These are phyloP conservation scores for Rutstroemia sp. DNA, from an alignment of 2,329 filamentous ascomycete species.

Conservation along the genomic window DNA sequence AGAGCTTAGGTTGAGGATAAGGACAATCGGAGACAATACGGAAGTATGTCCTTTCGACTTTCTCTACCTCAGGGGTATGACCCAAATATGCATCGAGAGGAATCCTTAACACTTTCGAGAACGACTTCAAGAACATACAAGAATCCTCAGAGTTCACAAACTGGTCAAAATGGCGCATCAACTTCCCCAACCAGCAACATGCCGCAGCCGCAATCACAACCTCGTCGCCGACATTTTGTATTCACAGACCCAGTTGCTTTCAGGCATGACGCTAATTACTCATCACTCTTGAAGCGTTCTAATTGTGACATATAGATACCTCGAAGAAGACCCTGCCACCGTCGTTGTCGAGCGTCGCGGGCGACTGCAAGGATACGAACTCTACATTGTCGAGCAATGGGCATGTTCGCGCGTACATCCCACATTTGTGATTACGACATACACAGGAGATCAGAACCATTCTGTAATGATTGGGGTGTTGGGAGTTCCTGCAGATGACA, in stretches of 20 bases:
- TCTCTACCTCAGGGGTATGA: conserved; percentile 21
- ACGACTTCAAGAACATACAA: conserved; percentile 19
- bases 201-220: conserved; percentile 2
- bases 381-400: conserved; percentile 97
- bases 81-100: conserved; percentile 27
- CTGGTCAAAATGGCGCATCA: conserved; percentile 9
- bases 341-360: conserved; percentile 65
- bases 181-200: conserved; percentile 1
- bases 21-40: conserved; percentile 1
- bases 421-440: conserved; percentile 86
- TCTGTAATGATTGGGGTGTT: conserved; percentile 73
- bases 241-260: conserved; percentile 61
- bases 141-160: conserved; percentile 9
- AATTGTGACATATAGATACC: conserved; percentile 45
- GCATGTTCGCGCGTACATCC: conserved; percentile 85
- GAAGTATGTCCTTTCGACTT: conserved; percentile 21
- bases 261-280: conserved; percentile 29
- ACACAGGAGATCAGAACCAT: conserved; percentile 79
- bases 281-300: background rate
- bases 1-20: background rate
- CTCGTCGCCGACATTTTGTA: conserved; percentile 37
- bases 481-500: conserved; percentile 73
- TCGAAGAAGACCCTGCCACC: conserved; percentile 78
- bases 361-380: conserved; percentile 74
- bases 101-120: conserved; percentile 23